A percentile compares a stretch with the other conserved stretches of the same genome.
These are phyloP conservation scores for Phytophthora sansomeana DNA, from an alignment of 352 stramenopile genomes.

Conservation along the genomic window DNA sequence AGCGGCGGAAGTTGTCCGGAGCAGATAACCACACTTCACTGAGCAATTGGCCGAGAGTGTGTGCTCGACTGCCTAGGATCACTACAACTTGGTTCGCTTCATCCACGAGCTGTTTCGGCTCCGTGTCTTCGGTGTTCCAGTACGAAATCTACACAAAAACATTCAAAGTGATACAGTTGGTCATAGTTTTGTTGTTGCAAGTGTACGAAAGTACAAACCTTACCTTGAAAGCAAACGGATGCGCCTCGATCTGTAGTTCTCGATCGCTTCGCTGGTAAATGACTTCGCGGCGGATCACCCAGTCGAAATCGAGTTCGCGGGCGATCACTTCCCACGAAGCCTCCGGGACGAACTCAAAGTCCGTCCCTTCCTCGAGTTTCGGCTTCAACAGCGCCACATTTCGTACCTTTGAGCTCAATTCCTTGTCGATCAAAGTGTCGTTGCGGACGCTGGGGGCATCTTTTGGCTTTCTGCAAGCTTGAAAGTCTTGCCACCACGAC, in stretches of 20 bases:
- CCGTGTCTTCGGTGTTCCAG: conserved; percentile 13
- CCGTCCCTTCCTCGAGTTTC: conserved; percentile 21
- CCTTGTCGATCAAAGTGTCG: conserved; percentile 26
- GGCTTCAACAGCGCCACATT: conserved; percentile 29
- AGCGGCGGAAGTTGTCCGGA: conserved; percentile 14
- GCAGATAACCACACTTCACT: conserved; percentile 29
- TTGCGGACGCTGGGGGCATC: conserved; percentile 25
- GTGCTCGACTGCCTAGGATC: conserved; percentile 20
- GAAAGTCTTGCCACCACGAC: conserved; percentile 32
- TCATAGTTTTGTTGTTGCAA: not conserved
- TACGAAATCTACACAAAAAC: conserved; percentile 19
- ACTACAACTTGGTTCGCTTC: conserved; percentile 9
- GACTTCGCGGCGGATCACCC: conserved; percentile 32
- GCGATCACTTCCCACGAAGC: conserved; percentile 25
- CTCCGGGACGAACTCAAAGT: conserved; percentile 33
- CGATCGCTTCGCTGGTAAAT: conserved; percentile 24
- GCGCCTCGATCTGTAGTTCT: conserved; percentile 20
- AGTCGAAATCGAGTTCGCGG: conserved; percentile 25
- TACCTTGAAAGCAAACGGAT: conserved; percentile 32
- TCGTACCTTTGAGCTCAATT: conserved; percentile 24
- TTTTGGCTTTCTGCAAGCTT: conserved; percentile 2
- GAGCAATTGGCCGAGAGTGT: conserved; percentile 26
- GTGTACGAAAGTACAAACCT: not conserved
- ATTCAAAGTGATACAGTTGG: not conserved
- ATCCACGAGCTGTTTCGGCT: conserved; percentile 23